phyloP scores from a whole-genome alignment of 345 rosid species.

The Theobroma cacao region DNA sequence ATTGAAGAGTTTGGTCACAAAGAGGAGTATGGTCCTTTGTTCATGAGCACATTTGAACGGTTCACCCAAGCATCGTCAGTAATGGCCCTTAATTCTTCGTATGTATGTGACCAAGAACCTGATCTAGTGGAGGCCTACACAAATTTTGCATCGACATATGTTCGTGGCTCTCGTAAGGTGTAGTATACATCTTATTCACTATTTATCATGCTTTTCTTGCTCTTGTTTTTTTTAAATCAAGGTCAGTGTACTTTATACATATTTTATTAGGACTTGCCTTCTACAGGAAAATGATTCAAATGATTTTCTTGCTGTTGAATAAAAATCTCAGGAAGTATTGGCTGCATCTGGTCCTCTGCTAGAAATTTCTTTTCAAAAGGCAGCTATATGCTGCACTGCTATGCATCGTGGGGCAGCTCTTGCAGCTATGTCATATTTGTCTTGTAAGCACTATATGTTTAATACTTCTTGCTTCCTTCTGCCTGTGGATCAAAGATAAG shows the following conservation, averaged over 20 bases:
- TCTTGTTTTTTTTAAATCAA: neutral
- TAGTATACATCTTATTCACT: constrained; percentile 7
- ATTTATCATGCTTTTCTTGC: neutral
- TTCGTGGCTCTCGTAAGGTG: constrained; percentile 80
- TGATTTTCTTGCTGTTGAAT: constrained; percentile 8
- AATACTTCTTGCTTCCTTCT: neutral
- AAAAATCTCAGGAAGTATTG: constrained; percentile 62
- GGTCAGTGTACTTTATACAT: neutral
- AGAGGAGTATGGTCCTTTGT: constrained; percentile 79
- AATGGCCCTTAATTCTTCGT: constrained; percentile 82
- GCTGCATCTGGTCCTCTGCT: constrained; percentile 73
- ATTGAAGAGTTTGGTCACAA: constrained; percentile 87
- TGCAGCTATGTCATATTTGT: constrained; percentile 91
- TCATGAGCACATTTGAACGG: constrained; percentile 76
- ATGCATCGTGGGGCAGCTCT: constrained; percentile 98
- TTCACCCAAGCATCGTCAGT: constrained; percentile 81
- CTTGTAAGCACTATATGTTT: constrained; percentile 46
- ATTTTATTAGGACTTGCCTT: constrained; percentile 4
- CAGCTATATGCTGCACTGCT: constrained; percentile 97
- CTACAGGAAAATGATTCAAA: constrained; percentile 1
- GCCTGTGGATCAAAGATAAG: neutral
- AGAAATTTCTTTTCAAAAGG: constrained; percentile 92
- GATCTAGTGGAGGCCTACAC: constrained; percentile 94
- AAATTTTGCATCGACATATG: constrained; percentile 77
- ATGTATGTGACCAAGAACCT: constrained; percentile 97